phyloP scores from a whole-genome alignment of 305 asterid species.

The Fraxinus paxiana region DNA sequence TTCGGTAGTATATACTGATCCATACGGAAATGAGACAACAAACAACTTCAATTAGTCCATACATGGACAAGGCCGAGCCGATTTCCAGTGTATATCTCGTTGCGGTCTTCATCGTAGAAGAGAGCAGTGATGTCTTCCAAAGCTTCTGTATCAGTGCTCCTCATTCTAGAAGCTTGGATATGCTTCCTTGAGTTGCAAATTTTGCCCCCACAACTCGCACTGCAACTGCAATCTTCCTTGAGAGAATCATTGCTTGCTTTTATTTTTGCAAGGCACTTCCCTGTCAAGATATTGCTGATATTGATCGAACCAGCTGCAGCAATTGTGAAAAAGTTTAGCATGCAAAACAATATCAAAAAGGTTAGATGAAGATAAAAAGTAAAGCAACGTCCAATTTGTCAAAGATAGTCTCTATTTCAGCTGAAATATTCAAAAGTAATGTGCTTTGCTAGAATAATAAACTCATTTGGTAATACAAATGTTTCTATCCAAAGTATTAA shows the following conservation, averaged over 20 bases:
- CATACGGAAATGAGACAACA: constrained; percentile 14
- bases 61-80: constrained; percentile 85
- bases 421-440: background rate
- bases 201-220: constrained; percentile 47
- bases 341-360: background rate
- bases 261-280: constrained; percentile 90
- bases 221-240: constrained; percentile 52
- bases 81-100: constrained; percentile 90
- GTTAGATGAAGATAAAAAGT: background rate
- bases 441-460: background rate
- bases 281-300: constrained; percentile 82
- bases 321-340: constrained; percentile 14
- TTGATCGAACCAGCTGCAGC: constrained; percentile 83
- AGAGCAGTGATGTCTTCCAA: constrained; percentile 93
- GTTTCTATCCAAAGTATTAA: background rate
- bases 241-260: constrained; percentile 56
- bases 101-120: constrained; percentile 89
- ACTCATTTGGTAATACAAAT: background rate
- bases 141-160: constrained; percentile 79
- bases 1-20: background rate
- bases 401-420: background rate
- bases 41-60: constrained; percentile 69
- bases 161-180: constrained; percentile 41
- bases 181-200: constrained; percentile 53
- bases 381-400: background rate